A percentile compares a stretch with the other conserved stretches of the same genome.
Evolutionary conservation across 345 rosid species (phyloP).

Genomic region (Linum trigynum): DNA sequence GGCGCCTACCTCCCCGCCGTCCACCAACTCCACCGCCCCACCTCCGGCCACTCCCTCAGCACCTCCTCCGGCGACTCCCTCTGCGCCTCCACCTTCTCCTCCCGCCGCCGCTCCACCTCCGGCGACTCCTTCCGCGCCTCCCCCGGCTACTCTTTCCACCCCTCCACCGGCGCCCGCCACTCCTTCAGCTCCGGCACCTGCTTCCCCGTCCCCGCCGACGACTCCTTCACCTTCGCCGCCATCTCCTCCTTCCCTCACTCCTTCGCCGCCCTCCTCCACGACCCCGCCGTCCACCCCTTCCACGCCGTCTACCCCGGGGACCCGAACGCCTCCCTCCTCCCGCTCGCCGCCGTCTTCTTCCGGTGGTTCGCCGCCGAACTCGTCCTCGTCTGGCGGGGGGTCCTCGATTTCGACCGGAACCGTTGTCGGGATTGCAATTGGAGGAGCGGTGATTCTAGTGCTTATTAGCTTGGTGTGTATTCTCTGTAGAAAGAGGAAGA

Average conservation of each 20-base stretch:
- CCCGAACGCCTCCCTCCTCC: conserved; percentile 16
- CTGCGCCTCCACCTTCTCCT: not conserved
- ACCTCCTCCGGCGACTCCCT: not conserved
- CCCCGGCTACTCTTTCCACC: conserved; percentile 23
- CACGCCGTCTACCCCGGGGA: conserved; percentile 10
- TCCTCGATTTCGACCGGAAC: conserved; percentile 39
- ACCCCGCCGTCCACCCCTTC: conserved; percentile 14
- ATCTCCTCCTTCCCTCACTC: conserved; percentile 28
- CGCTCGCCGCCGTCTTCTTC: conserved; percentile 44
- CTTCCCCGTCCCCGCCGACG: not conserved
- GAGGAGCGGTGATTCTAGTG: conserved; percentile 38
- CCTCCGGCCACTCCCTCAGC: conserved; percentile 15
- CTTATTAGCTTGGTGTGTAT: conserved; percentile 38
- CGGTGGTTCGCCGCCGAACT: conserved; percentile 13
- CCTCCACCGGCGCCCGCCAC: conserved; percentile 6
- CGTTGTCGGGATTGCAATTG: conserved; percentile 59
- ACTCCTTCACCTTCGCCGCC: conserved; percentile 31
- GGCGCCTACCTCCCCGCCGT: conserved; percentile 29
- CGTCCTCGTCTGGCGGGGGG: conserved; percentile 7
- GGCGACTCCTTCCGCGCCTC: conserved; percentile 29
- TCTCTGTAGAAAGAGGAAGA: conserved; percentile 45
- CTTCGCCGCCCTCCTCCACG: conserved; percentile 22
- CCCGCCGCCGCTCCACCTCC: conserved; percentile 8
- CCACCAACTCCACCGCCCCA: conserved; percentile 27
- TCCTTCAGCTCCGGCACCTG: conserved; percentile 15